These are phyloP conservation scores for Citrus cavaleriei DNA, from an alignment of 345 rosid genomes.

Conservation along the genomic window DNA sequence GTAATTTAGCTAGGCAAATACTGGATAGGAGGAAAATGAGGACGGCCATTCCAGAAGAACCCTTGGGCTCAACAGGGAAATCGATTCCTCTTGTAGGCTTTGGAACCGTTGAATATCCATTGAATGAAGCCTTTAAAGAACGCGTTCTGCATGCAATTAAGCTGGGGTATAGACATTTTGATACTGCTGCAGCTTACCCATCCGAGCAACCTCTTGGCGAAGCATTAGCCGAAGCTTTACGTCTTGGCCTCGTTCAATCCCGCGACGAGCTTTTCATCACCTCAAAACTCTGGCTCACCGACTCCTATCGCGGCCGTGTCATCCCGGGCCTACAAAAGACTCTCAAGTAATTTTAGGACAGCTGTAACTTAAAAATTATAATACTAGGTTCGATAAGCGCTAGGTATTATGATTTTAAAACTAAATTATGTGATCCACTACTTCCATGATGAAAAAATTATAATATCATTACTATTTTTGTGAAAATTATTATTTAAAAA, in stretches of 20 bases:
- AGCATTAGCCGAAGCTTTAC: conserved; percentile 20
- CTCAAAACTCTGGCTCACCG: conserved; percentile 21
- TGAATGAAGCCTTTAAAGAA: conserved; percentile 13
- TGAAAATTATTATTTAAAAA: too few species aligned
- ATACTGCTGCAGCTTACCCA: conserved; percentile 24
- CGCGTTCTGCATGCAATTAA: conserved; percentile 25
- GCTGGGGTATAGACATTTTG: too few species aligned
- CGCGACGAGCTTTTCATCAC: conserved; percentile 26
- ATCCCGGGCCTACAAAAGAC: too few species aligned
- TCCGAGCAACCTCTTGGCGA: conserved; percentile 34
- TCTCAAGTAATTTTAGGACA: neutral
- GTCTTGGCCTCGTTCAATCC: conserved; percentile 11
- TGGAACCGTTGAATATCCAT: conserved; percentile 24
- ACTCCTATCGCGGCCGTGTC: neutral
- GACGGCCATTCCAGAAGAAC: conserved; percentile 11
- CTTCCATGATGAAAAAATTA: too few species aligned
- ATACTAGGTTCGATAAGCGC: too few species aligned
- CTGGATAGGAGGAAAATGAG: too few species aligned
- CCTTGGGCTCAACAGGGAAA: conserved; percentile 3
- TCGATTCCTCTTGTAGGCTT: conserved; percentile 25
- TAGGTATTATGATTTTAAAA: too few species aligned
- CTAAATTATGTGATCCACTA: too few species aligned
- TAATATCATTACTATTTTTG: too few species aligned
- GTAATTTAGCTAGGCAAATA: too few species aligned
- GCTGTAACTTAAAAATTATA: too few species aligned